These are phyloP conservation scores for Gossypium ekmanianum DNA, from an alignment of 345 rosid species.

Conservation along the genomic window DNA sequence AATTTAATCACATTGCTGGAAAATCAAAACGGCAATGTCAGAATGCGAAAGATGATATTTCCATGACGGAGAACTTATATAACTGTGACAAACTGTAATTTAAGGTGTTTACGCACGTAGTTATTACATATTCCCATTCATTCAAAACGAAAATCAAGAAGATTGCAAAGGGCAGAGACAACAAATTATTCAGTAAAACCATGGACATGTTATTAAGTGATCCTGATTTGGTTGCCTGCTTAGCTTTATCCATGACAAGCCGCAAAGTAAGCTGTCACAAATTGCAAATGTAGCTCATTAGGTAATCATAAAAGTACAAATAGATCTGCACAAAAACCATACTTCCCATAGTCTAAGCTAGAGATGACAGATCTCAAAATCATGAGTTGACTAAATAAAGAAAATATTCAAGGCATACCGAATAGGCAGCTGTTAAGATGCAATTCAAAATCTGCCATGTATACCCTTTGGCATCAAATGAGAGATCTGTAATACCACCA, in stretches of 20 bases:
- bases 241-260: constrained; percentile 83
- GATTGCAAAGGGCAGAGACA: constrained; percentile 76
- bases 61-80: neutral
- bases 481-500: constrained; percentile 83
- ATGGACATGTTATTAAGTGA: constrained; percentile 77
- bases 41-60: neutral
- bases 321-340: constrained; percentile 2
- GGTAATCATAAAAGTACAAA: neutral
- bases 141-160: constrained; percentile 53
- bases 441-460: constrained; percentile 81
- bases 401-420: constrained; percentile 35
- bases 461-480: constrained; percentile 71
- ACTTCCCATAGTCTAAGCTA: constrained; percentile 6
- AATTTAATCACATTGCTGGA: constrained; percentile 63
- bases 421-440: constrained; percentile 82
- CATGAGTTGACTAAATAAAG: neutral
- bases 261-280: constrained; percentile 69
- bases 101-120: constrained; percentile 43
- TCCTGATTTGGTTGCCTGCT: constrained; percentile 68
- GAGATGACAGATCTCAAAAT: constrained; percentile 18
- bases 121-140: constrained; percentile 77
- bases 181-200: constrained; percentile 86
- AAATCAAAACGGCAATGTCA: constrained; percentile 17
- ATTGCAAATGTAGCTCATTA: constrained; percentile 17
- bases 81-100: neutral